Conservation (phyloP, 495 filamentous ascomycete genomes). For the Penicillium desertorum region DNA sequence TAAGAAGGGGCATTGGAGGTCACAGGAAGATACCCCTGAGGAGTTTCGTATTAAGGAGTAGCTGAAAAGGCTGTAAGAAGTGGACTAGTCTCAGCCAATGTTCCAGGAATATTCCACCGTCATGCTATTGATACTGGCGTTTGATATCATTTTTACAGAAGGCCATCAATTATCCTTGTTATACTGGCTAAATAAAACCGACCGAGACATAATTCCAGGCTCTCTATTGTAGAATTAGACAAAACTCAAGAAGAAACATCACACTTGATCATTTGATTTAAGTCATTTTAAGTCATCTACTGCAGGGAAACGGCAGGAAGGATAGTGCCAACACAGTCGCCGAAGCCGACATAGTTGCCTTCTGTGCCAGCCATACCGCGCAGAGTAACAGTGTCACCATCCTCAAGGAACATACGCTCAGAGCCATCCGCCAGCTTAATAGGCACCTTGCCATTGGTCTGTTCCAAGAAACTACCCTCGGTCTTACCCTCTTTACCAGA, state of each 20-base stretch:
- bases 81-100: neutral
- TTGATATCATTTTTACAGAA: neutral
- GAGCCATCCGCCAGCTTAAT: conserved; percentile 68
- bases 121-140: neutral
- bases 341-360: conserved; percentile 69
- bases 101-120: neutral
- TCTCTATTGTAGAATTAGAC: conserved; percentile 10
- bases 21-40: conserved; percentile 49
- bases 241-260: conserved; percentile 4
- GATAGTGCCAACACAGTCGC: conserved; percentile 63
- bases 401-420: conserved; percentile 73
- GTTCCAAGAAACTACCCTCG: conserved; percentile 78
- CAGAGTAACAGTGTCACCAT: conserved; percentile 78
- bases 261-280: conserved; percentile 1
- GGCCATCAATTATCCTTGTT: neutral
- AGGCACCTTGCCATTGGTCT: conserved; percentile 66
- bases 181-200: neutral
- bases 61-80: neutral
- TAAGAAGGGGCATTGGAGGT: conserved; percentile 45
- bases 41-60: conserved; percentile 37
- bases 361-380: conserved; percentile 64
- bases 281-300: conserved; percentile 5
- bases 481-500: conserved; percentile 63
- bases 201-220: conserved; percentile 1
- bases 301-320: conserved; percentile 41